Evolutionary conservation across 2,329 filamentous ascomycete species (phyloP).

Genomic region (Dactylellina leptospora): DNA sequence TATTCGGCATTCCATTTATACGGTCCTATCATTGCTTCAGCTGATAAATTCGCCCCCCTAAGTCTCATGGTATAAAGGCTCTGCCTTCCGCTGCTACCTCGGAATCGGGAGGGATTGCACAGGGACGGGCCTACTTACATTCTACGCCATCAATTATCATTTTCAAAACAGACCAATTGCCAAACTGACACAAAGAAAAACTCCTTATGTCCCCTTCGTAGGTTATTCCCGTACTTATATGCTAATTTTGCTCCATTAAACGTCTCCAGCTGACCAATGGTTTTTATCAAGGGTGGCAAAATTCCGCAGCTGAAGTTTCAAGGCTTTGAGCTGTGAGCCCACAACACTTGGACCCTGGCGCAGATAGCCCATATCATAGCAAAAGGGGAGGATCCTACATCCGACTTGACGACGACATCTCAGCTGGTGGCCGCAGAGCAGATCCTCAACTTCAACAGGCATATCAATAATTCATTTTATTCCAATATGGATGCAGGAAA

Average conservation of each 20-base stretch:
- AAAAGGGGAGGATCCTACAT: slow-evolving; percentile 2
- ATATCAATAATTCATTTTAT: slow-evolving; percentile 2
- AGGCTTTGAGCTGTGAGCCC: neutral
- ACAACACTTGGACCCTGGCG: slow-evolving; percentile 1
- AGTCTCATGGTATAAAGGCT: too few relatives aligned
- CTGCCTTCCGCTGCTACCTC: too few relatives aligned
- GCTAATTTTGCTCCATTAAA: too few relatives aligned
- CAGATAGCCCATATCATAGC: neutral
- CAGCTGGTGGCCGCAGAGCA: slow-evolving; percentile 1
- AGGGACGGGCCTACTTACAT: too few relatives aligned
- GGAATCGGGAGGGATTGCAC: too few relatives aligned
- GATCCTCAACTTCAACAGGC: slow-evolving; percentile 14
- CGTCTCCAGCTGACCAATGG: slow-evolving; percentile 1
- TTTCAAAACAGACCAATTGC: too few relatives aligned
- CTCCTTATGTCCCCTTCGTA: too few relatives aligned
- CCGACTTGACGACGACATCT: neutral
- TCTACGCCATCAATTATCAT: too few relatives aligned
- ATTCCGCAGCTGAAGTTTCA: neutral
- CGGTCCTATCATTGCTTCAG: too few relatives aligned
- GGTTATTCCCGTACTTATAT: neutral
- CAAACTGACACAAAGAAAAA: too few relatives aligned
- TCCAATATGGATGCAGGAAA: neutral
- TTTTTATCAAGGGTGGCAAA: slow-evolving; percentile 10
- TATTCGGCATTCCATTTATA: too few relatives aligned
- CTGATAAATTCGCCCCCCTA: too few relatives aligned